Evolutionary conservation across 129 eudicot genomes (phyloP).

Genomic region (Flaveria brownii): DNA sequence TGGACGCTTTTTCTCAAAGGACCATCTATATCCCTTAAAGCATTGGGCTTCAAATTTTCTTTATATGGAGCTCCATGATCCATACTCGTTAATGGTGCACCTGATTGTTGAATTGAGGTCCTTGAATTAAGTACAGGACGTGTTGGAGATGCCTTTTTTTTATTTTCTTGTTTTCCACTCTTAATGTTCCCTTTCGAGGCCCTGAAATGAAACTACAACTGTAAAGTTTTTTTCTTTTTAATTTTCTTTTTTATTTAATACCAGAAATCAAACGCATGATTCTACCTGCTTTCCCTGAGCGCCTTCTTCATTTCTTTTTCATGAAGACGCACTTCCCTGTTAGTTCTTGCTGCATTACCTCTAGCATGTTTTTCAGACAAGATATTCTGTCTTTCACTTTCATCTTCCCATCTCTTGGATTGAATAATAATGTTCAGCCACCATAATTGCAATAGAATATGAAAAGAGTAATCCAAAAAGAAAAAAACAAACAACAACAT

Average conservation of each 20-base stretch:
- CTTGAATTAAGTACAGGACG: neutral
- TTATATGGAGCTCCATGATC: conserved; percentile 13
- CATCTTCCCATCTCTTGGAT: conserved; percentile 83
- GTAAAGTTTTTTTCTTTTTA: neutral
- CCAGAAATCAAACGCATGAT: neutral
- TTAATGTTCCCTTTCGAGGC: conserved; percentile 36
- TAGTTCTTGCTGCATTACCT: conserved; percentile 63
- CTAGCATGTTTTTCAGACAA: conserved; percentile 72
- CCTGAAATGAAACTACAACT: conserved; percentile 34
- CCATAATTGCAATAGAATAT: neutral
- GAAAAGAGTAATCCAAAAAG: neutral
- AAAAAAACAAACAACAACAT: neutral
- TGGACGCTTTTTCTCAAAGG: conserved; percentile 13
- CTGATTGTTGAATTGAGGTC: conserved; percentile 19
- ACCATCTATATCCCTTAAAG: neutral
- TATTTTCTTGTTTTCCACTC: conserved; percentile 25
- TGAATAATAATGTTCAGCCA: conserved; percentile 11
- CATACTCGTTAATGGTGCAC: neutral
- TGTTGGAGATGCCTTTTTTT: conserved; percentile 20
- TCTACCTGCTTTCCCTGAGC: conserved; percentile 46
- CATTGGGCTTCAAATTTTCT: conserved; percentile 13
- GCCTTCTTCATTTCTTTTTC: conserved; percentile 52
- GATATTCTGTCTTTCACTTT: conserved; percentile 60
- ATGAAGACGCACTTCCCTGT: conserved; percentile 68
- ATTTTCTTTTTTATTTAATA: neutral